A percentile compares a stretch with the other conserved stretches of the same genome.
Conservation (phyloP, 805 yeast genomes). For the Pichia occidentalis region DNA sequence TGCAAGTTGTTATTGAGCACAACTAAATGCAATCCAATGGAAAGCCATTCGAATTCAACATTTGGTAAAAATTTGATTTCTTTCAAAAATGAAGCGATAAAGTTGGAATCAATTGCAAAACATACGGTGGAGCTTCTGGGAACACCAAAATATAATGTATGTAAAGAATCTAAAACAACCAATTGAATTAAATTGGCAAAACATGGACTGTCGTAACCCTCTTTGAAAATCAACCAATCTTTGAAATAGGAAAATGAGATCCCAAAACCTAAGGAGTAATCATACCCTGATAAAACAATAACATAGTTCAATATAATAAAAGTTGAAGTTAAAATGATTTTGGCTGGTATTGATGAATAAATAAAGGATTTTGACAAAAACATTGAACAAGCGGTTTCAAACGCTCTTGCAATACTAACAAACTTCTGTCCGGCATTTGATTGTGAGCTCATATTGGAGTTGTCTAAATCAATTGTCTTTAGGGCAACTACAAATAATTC, state of each 20-base stretch:
- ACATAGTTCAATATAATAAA: slow-evolving; percentile 47
- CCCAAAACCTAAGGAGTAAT: slow-evolving; percentile 51
- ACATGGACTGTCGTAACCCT: slow-evolving; percentile 17
- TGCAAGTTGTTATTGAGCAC: slow-evolving; percentile 17
- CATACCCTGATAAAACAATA: slow-evolving; percentile 52
- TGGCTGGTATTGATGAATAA: slow-evolving; percentile 24
- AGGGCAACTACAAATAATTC: slow-evolving; percentile 39
- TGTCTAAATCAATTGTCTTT: slow-evolving; percentile 29
- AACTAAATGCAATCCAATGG: slow-evolving; percentile 23
- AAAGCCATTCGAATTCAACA: slow-evolving; percentile 18
- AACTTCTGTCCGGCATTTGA: no score
- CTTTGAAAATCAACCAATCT: slow-evolving; percentile 47
- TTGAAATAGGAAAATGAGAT: slow-evolving; percentile 48
- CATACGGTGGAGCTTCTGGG: slow-evolving; percentile 24
- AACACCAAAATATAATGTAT: slow-evolving; percentile 45
- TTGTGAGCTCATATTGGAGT: slow-evolving; percentile 15
- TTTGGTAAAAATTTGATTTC: slow-evolving; percentile 9
- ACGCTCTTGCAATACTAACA: slow-evolving; percentile 30
- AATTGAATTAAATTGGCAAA: slow-evolving; percentile 39
- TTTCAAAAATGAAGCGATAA: slow-evolving; percentile 16
- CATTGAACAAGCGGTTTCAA: slow-evolving; percentile 31
- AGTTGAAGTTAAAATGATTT: slow-evolving; percentile 32
- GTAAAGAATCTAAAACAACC: slow-evolving; percentile 44
- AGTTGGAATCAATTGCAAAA: slow-evolving; percentile 16
- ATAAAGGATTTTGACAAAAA: slow-evolving; percentile 33